Base-by-base conservation (phyloP, 345 rosid species). In the Eucalyptus lansdowneana region DNA sequence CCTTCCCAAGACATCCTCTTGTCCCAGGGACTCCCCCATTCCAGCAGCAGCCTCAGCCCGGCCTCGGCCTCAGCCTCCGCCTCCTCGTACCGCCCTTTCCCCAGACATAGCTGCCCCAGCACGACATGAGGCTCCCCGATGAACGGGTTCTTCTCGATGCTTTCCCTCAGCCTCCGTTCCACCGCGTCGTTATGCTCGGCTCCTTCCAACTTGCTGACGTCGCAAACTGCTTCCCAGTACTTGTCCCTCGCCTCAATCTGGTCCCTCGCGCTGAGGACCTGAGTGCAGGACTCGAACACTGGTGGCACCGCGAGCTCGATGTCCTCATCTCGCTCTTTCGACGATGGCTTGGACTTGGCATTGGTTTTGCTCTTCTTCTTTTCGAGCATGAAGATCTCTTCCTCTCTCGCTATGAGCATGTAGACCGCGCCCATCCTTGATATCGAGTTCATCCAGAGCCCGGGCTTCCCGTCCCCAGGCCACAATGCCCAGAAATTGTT, bases 1-100 rank as follows among this genome's bases (percentile, higher is more conserved):
- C 97, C 99, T 93, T 94, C 96, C 99, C 98, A 97, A 22, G 99
- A 92, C 94, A 91, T 96, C 92, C 99, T 95, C 94, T 96, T 97
- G 89, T 97, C 99, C 99, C 99, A 96, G 12, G 99, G 96, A 80
- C 97, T 96, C 22, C 98, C 98, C 99, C 99, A 98, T 88, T 94
- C 96, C 94, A 98, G 89, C 37, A 96, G 81, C 40, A 97, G 92
- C 47, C 87, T 91, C 86, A 97, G 92, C 80, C 99, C 99, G 76
- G 62, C 94, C 91, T 89, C 95, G 1, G 96, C 97, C 88, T 91
- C 95, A 40, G 67, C 90, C 89, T 94, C 98, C 0, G 98, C 99
- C 86, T 96, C 99, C 88, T 95, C 94, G 67, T 93, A 97, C 93
- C 90, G 93, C 87, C 96, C 96, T 91, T 92, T 88, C 12, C 93